Percentiles rank a stretch among this genome's conserved stretches.
Conservation (phyloP, 2,329 filamentous ascomycete genomes). For the Hypomyces rosellus region DNA sequence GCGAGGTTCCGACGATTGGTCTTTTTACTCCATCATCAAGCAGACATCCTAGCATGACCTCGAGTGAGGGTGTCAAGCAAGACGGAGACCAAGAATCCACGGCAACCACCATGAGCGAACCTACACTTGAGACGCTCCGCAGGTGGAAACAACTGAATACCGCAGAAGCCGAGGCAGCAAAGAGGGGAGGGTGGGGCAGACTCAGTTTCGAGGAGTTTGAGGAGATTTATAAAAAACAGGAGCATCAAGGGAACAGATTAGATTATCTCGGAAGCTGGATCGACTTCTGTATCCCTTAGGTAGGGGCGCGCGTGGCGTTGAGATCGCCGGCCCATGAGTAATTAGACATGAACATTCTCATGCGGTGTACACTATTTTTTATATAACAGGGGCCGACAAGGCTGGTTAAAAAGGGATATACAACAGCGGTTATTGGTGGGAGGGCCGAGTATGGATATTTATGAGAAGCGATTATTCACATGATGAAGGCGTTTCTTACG, state of each 20-base stretch:
- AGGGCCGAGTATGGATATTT: not conserved
- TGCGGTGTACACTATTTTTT: slow-evolving; percentile 5
- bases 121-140: slow-evolving; percentile 30
- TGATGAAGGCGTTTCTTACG: too few relatives aligned
- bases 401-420: too few relatives aligned
- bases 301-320: too few relatives aligned
- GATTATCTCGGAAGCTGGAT: slow-evolving; percentile 89
- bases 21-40: not conserved
- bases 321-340: too few relatives aligned
- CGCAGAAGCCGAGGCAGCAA: slow-evolving; percentile 61
- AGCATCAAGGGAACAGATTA: slow-evolving; percentile 56
- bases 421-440: not conserved
- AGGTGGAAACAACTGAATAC: slow-evolving; percentile 53
- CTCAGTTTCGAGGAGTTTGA: slow-evolving; percentile 77
- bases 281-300: slow-evolving; percentile 65
- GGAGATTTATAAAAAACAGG: slow-evolving; percentile 61
- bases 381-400: not conserved
- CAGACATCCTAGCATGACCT: not conserved
- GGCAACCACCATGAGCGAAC: slow-evolving; percentile 13
- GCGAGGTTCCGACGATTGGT: slow-evolving; percentile 19
- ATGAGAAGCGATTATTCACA: too few relatives aligned
- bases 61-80: not conserved
- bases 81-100: not conserved
- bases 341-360: not conserved
- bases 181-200: slow-evolving; percentile 72